A percentile compares a stretch with the other conserved stretches of the same genome.
These are phyloP conservation scores for Termitomyces sp. DNA, from an alignment of 1,284 basidiomycete genomes.

Conservation along the genomic window DNA sequence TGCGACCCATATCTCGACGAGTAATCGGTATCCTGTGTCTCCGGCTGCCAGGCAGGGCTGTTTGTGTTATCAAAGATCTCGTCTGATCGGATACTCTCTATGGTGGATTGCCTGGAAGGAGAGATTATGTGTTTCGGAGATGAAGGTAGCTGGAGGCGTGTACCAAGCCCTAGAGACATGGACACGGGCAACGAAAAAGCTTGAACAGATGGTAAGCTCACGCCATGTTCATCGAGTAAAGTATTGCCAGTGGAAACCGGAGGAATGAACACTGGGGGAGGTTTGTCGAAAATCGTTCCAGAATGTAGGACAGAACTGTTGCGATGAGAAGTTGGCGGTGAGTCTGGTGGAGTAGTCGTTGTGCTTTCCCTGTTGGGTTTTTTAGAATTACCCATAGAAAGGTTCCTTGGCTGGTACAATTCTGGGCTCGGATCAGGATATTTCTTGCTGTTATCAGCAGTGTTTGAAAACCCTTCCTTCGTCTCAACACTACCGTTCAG, in stretches of 20 bases:
- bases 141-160: slow-evolving; percentile 26
- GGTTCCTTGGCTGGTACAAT: not conserved
- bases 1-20: slow-evolving; percentile 32
- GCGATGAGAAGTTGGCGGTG: slow-evolving; percentile 41
- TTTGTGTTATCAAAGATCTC: slow-evolving; percentile 45
- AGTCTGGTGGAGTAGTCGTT: slow-evolving; percentile 57
- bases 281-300: slow-evolving; percentile 55
- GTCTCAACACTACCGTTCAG: slow-evolving; percentile 25
- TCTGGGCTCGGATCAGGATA: not conserved
- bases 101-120: slow-evolving; percentile 47
- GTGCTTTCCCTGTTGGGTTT: slow-evolving; percentile 24
- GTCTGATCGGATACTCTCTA: slow-evolving; percentile 47
- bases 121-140: slow-evolving; percentile 25
- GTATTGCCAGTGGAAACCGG: slow-evolving; percentile 23
- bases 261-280: slow-evolving; percentile 50
- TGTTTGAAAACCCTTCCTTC: slow-evolving; percentile 25
- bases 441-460: slow-evolving; percentile 12
- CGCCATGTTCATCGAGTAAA: slow-evolving; percentile 5
- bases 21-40: slow-evolving; percentile 56
- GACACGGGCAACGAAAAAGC: slow-evolving; percentile 37
- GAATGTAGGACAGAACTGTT: slow-evolving; percentile 30
- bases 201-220: slow-evolving; percentile 25
- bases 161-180: slow-evolving; percentile 1
- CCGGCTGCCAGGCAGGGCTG: slow-evolving; percentile 48
- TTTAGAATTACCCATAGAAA: not conserved